Percentiles rank a stretch among this genome's conserved stretches.
Evolutionary conservation across 768 basidiomycete species (phyloP).

Genomic region (Leccinum fibrillosum): DNA sequence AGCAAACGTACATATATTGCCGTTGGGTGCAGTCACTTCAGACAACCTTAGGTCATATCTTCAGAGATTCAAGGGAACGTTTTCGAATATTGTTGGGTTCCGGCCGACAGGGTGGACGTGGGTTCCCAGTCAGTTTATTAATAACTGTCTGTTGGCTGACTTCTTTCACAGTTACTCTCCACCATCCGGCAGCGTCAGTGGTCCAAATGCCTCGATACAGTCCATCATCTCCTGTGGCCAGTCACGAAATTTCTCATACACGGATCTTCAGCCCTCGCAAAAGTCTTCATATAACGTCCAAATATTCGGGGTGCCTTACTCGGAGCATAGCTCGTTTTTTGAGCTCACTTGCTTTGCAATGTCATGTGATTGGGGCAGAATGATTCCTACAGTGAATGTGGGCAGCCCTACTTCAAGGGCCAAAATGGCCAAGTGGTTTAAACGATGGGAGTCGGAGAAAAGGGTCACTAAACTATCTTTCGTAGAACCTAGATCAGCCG

Average conservation of each 20-base stretch:
- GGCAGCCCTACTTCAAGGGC: conserved; percentile 66
- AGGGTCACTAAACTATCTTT: conserved; percentile 43
- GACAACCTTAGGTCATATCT: conserved; percentile 79
- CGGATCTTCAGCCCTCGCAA: conserved; percentile 62
- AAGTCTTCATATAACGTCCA: conserved; percentile 69
- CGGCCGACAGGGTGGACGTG: conserved; percentile 97
- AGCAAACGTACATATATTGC: conserved; percentile 83
- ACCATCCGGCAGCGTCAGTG: conserved; percentile 61
- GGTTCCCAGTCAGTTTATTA: conserved; percentile 27
- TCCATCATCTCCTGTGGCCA: conserved; percentile 68
- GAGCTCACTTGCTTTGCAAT: conserved; percentile 95
- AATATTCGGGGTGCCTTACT: conserved; percentile 86
- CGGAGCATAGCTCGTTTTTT: conserved; percentile 94
- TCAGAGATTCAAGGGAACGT: conserved; percentile 68
- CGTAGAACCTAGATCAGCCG: conserved; percentile 36
- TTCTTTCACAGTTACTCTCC: conserved; percentile 53
- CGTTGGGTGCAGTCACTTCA: conserved; percentile 67
- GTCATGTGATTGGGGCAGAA: conserved; percentile 78
- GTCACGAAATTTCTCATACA: conserved; percentile 62
- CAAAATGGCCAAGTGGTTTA: conserved; percentile 89
- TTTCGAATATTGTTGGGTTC: conserved; percentile 73
- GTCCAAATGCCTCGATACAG: conserved; percentile 60
- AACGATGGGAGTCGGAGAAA: conserved; percentile 84
- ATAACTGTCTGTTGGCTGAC: conserved; percentile 1
- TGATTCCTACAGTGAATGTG: conserved; percentile 95